phyloP scores from a whole-genome alignment of 2,329 filamentous ascomycete genomes.

The Epichloe brachyelytri region DNA sequence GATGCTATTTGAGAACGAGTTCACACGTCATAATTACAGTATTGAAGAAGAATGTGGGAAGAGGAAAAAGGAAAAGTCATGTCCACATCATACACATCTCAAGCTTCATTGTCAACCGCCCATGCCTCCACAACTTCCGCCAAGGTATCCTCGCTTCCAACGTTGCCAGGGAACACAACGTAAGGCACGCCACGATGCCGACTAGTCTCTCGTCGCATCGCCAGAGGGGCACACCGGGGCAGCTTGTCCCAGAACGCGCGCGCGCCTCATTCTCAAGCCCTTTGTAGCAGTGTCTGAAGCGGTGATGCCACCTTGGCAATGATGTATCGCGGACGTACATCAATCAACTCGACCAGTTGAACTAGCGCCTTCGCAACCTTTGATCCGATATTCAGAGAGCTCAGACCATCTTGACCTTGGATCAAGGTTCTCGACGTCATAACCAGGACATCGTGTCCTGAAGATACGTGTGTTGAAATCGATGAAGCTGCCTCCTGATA shows the following conservation, averaged over 20 bases:
- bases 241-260: conserved; percentile 41
- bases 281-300: conserved; percentile 45
- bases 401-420: conserved; percentile 28
- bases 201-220: conserved; percentile 37
- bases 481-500: conserved; percentile 19
- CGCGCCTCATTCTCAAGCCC: conserved; percentile 36
- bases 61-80: background rate
- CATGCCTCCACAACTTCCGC: conserved; percentile 27
- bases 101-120: conserved; percentile 1
- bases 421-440: conserved; percentile 45
- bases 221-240: conserved; percentile 45
- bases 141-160: conserved; percentile 35
- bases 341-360: conserved; percentile 28
- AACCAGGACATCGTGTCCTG: conserved; percentile 38
- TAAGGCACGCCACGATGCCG: conserved; percentile 38
- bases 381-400: conserved; percentile 36
- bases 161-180: conserved; percentile 46
- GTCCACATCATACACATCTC: background rate
- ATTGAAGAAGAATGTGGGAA: too few relatives aligned
- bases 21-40: too few relatives aligned
- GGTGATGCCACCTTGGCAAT: conserved; percentile 48
- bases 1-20: background rate
- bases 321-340: conserved; percentile 37
- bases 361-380: conserved; percentile 39
- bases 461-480: conserved; percentile 15